phyloP scores from a whole-genome alignment of 2,329 filamentous ascomycete species.

The Tolypocladium pustulatum region DNA sequence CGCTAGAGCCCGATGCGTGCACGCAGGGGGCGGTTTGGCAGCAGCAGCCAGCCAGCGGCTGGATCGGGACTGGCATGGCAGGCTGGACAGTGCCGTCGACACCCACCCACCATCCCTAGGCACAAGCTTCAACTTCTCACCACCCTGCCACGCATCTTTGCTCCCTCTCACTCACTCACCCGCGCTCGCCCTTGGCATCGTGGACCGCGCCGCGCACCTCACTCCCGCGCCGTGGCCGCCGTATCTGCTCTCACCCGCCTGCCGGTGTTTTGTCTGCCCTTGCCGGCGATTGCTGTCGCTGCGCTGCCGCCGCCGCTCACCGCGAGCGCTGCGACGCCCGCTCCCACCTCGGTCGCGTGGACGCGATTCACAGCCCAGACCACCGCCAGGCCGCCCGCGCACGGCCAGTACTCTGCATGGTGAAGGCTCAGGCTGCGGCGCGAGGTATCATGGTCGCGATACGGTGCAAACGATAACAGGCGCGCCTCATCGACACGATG shows the following conservation, averaged over 20 bases:
- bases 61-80: not conserved
- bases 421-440: constrained; percentile 14
- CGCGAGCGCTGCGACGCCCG: not conserved
- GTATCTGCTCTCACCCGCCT: constrained; percentile 5
- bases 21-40: not conserved
- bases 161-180: constrained; percentile 3
- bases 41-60: not conserved
- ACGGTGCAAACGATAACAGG: constrained; percentile 41
- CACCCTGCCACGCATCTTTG: constrained; percentile 9
- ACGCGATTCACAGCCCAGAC: constrained; percentile 11
- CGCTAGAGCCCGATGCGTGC: not conserved
- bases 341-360: constrained; percentile 27
- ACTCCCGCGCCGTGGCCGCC: constrained; percentile 8
- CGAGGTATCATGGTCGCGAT: constrained; percentile 47
- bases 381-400: constrained; percentile 2
- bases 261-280: not conserved
- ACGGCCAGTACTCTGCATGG: constrained; percentile 9
- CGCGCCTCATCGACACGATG: constrained; percentile 48
- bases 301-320: not conserved
- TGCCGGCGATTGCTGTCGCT: not conserved
- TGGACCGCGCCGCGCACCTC: constrained; percentile 6
- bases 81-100: constrained; percentile 1
- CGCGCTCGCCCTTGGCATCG: constrained; percentile 5
- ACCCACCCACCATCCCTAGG: not conserved
- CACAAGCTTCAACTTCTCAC: constrained; percentile 15